Evolutionary conservation across 345 rosid genomes (phyloP).

Genomic region (Citrus sinensis): DVS_A1.0 CM039165.1:32175001-32175500

Average conservation of each 20-base stretch:
- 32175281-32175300: neutral
- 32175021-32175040: neutral
- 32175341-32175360: neutral
- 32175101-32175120: neutral
- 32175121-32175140: neutral
- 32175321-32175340: neutral
- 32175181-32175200: neutral
- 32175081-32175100: neutral
- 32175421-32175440: slow-evolving; percentile 1
- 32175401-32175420: neutral
- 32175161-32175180: neutral
- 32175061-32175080: neutral
- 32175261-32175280: neutral
- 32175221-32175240: neutral
- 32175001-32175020: neutral
- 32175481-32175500: slow-evolving; percentile 76
- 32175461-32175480: slow-evolving; percentile 90
- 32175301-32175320: neutral
- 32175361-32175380: neutral
- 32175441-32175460: neutral
- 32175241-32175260: neutral
- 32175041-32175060: neutral
- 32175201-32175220: neutral
- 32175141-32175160: neutral
- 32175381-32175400: neutral